A percentile compares a stretch with the other conserved stretches of the same genome.
phyloP scores from a whole-genome alignment of 2,329 filamentous ascomycete genomes.

The Aspergillus jensenii region DNA sequence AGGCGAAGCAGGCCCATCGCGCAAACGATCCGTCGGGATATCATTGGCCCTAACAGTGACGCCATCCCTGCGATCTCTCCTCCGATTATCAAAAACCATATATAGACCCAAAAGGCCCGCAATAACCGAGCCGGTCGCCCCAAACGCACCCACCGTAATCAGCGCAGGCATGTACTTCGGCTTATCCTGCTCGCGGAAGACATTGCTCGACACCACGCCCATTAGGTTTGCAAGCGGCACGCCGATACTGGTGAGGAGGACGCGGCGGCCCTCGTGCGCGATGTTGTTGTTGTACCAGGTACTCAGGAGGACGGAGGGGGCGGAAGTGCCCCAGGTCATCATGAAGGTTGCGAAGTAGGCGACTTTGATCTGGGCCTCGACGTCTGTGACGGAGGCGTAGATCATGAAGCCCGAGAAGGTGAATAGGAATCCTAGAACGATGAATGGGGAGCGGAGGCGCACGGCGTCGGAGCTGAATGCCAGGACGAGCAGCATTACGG shows the following conservation, averaged over 20 bases:
- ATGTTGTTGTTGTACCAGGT: conserved; percentile 83
- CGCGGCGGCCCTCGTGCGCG: conserved; percentile 70
- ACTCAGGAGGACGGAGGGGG: conserved; percentile 66
- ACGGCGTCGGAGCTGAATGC: conserved; percentile 54
- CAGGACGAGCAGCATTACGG: conserved; percentile 66
- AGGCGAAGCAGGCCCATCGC: conserved; percentile 53
- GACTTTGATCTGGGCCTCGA: conserved; percentile 59
- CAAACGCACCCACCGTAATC: conserved; percentile 54
- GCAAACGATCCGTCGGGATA: conserved; percentile 56
- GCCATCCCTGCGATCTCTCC: conserved; percentile 59
- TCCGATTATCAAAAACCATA: conserved; percentile 66
- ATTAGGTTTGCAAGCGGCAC: conserved; percentile 76
- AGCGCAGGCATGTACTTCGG: conserved; percentile 68
- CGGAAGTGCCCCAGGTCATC: conserved; percentile 79
- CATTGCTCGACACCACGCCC: conserved; percentile 68
- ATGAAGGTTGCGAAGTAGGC: conserved; percentile 78
- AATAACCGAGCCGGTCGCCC: conserved; percentile 57
- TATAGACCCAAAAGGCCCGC: conserved; percentile 59
- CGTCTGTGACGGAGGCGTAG: conserved; percentile 67
- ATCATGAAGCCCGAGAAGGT: conserved; percentile 78
- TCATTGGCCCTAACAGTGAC: conserved; percentile 56
- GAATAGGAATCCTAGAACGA: conserved; percentile 70
- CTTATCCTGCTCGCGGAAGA: conserved; percentile 63
- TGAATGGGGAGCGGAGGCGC: conserved; percentile 56
- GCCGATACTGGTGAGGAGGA: conserved; percentile 68